phyloP scores from a whole-genome alignment of 345 rosid species.

The Hevea brasiliensis region DNA sequence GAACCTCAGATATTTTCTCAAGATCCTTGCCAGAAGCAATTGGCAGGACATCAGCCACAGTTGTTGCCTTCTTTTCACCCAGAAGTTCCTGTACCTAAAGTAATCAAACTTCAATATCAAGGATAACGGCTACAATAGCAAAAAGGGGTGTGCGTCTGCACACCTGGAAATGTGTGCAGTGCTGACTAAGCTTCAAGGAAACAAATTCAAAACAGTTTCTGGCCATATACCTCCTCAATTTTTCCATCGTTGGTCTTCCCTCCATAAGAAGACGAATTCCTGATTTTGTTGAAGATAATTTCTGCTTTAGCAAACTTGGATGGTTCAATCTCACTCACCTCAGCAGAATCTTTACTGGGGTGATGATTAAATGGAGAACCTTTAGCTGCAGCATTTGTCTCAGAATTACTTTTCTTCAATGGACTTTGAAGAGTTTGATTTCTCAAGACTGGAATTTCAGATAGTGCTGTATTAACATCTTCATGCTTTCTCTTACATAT shows the following conservation, averaged over 20 bases:
- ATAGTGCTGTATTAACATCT: constrained; percentile 44
- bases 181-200: background rate
- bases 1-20: constrained; percentile 35
- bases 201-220: background rate
- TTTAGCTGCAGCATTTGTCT: constrained; percentile 29
- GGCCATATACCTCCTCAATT: constrained; percentile 42
- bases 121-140: background rate
- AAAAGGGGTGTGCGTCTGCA: background rate
- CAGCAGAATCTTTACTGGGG: constrained; percentile 37
- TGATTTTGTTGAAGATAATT: constrained; percentile 31
- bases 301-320: constrained; percentile 36
- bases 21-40: constrained; percentile 36
- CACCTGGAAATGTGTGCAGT: too few species aligned
- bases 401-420: constrained; percentile 36
- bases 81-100: constrained; percentile 36
- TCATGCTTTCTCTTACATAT: constrained; percentile 79
- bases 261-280: constrained; percentile 32
- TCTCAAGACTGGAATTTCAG: constrained; percentile 83
- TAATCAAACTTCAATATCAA: constrained; percentile 25
- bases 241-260: constrained; percentile 29
- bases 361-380: constrained; percentile 32
- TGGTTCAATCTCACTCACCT: constrained; percentile 32
- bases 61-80: constrained; percentile 29
- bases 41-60: constrained; percentile 35
- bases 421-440: constrained; percentile 40